These are phyloP conservation scores for Naganishia vishniacii DNA, from an alignment of 768 basidiomycete species.

Conservation along the genomic window DNA sequence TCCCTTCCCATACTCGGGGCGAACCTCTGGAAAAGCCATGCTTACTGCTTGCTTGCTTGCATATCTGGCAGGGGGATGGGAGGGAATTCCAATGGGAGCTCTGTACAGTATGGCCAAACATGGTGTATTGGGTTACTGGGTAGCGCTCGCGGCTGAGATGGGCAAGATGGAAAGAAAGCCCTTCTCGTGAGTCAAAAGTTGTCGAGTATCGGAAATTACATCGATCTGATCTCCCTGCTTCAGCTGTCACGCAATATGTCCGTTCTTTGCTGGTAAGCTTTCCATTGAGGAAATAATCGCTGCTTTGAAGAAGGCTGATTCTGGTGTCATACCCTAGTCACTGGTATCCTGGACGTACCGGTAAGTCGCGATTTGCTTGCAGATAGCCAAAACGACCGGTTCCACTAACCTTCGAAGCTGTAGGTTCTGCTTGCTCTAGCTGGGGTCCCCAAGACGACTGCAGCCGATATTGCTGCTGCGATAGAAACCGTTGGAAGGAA, in stretches of 20 bases:
- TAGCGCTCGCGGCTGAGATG: conserved; percentile 8
- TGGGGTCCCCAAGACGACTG: conserved; percentile 15
- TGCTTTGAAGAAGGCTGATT: not conserved
- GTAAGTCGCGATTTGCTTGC: no score
- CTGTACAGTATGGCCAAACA: conserved; percentile 27
- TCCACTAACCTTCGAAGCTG: no score
- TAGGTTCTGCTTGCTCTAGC: conserved; percentile 16
- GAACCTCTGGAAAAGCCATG: not conserved
- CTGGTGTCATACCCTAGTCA: conserved; percentile 2
- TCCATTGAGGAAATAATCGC: not conserved
- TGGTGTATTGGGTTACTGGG: conserved; percentile 25
- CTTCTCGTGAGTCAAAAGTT: conserved; percentile 16
- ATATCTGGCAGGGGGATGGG: conserved; percentile 15
- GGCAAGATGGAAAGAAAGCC: not conserved
- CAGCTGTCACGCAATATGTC: conserved; percentile 26
- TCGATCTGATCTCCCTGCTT: no score
- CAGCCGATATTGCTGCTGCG: conserved; percentile 8
- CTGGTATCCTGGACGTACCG: conserved; percentile 10
- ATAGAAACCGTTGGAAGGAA: not conserved
- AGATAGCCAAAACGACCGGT: no score
- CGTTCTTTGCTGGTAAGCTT: conserved; percentile 26
- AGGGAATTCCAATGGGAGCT: conserved; percentile 16
- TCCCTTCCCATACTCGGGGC: not conserved
- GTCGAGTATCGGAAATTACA: no score
- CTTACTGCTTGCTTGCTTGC: not conserved